A percentile compares a stretch with the other conserved stretches of the same genome.
Evolutionary conservation across 768 basidiomycete genomes (phyloP).

Genomic region (Coprinopsis strossmayeri): DNA sequence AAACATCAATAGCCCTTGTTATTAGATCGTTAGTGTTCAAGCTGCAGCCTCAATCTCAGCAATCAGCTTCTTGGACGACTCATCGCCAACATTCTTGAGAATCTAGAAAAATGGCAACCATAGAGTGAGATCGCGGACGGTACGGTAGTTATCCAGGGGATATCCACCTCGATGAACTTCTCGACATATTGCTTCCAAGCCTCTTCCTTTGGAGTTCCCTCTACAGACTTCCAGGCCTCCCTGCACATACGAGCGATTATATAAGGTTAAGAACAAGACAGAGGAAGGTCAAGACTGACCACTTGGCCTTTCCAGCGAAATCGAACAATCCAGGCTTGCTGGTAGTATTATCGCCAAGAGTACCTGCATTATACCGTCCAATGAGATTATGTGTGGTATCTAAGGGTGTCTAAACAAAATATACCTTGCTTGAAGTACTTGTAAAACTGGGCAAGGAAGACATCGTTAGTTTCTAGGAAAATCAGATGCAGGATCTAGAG

Average conservation of each 20-base stretch:
- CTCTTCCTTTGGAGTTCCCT: constrained; percentile 69
- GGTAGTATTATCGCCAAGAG: constrained; percentile 64
- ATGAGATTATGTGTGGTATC: constrained; percentile 1
- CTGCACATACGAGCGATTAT: constrained; percentile 28
- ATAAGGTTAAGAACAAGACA: constrained; percentile 8
- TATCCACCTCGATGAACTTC: constrained; percentile 58
- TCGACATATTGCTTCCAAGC: constrained; percentile 71
- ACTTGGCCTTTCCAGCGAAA: constrained; percentile 86
- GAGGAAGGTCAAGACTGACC: constrained; percentile 37
- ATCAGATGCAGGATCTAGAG: constrained; percentile 8
- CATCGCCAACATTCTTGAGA: constrained; percentile 44
- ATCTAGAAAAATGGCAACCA: constrained; percentile 32
- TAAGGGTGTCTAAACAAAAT: constrained; percentile 1
- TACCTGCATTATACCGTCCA: constrained; percentile 43
- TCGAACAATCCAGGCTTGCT: constrained; percentile 70
- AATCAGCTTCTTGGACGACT: constrained; percentile 49
- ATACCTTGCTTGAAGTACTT: constrained; percentile 88
- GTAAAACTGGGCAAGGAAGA: constrained; percentile 83
- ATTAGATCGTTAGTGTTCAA: no score
- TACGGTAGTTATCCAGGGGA: neutral
- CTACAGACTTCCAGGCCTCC: constrained; percentile 78
- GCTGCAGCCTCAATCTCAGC: constrained; percentile 53
- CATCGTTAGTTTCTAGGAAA: constrained; percentile 8
- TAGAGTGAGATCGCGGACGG: constrained; percentile 10
- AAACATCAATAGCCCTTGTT: no score